Evolutionary conservation across 164 flowering plant species (phyloP).

Genomic region (grape (Vitis vinifera)): ASM3070453v1 NC_081806.1:8630501-8631000

Average conservation of each 20-base stretch:
- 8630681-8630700: slow-evolving; percentile 60
- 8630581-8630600: slow-evolving; percentile 70
- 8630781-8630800: slow-evolving; percentile 83
- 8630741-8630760: slow-evolving; percentile 91
- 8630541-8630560: slow-evolving; percentile 94
- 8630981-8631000: slow-evolving; percentile 94
- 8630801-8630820: slow-evolving; percentile 65
- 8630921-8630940: slow-evolving; percentile 89
- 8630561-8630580: slow-evolving; percentile 94
- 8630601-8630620: slow-evolving; percentile 72
- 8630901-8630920: slow-evolving; percentile 95
- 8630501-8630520: slow-evolving; percentile 93
- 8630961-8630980: slow-evolving; percentile 89
- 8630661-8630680: slow-evolving; percentile 65
- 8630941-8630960: slow-evolving; percentile 90
- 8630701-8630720: slow-evolving; percentile 38
- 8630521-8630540: slow-evolving; percentile 89
- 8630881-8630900: slow-evolving; percentile 86
- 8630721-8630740: slow-evolving; percentile 76
- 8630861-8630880: slow-evolving; percentile 91
- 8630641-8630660: slow-evolving; percentile 78
- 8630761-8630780: slow-evolving; percentile 76
- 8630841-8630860: slow-evolving; percentile 71
- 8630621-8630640: slow-evolving; percentile 98
- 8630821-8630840: slow-evolving; percentile 46